phyloP scores from a whole-genome alignment of 345 rosid species.

The Ceriops zippeliana region DNA sequence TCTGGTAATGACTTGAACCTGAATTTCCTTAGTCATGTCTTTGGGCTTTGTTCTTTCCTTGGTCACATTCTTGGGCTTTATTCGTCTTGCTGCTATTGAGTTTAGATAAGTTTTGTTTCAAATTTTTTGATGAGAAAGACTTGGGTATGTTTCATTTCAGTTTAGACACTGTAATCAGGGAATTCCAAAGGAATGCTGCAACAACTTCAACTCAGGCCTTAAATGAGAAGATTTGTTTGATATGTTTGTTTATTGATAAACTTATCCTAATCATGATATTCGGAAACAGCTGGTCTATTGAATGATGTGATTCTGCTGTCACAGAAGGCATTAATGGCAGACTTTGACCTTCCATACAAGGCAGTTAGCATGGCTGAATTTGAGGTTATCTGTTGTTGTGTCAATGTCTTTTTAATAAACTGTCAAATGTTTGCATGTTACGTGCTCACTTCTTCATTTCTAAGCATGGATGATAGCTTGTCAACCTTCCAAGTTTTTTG shows the following conservation, averaged over 20 bases:
- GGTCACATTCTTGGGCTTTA: no score
- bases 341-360: constrained; percentile 67
- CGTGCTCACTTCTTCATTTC: neutral
- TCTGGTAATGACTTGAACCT: no score
- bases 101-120: no score
- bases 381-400: constrained; percentile 52
- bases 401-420: neutral
- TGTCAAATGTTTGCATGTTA: neutral
- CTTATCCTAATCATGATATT: neutral
- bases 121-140: no score
- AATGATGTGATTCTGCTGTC: constrained; percentile 10
- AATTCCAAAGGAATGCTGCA: no score
- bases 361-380: constrained; percentile 55
- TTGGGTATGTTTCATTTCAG: no score
- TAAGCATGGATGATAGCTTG: neutral
- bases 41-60: no score
- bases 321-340: constrained; percentile 61
- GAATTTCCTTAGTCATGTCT: no score
- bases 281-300: constrained; percentile 1
- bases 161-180: no score
- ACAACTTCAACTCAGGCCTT: no score
- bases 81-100: no score
- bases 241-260: neutral
- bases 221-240: no score
- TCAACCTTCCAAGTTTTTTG: neutral